Evolutionary conservation across 352 stramenopile species (phyloP).

Genomic region (Globisporangium heterothallicum): DNA sequence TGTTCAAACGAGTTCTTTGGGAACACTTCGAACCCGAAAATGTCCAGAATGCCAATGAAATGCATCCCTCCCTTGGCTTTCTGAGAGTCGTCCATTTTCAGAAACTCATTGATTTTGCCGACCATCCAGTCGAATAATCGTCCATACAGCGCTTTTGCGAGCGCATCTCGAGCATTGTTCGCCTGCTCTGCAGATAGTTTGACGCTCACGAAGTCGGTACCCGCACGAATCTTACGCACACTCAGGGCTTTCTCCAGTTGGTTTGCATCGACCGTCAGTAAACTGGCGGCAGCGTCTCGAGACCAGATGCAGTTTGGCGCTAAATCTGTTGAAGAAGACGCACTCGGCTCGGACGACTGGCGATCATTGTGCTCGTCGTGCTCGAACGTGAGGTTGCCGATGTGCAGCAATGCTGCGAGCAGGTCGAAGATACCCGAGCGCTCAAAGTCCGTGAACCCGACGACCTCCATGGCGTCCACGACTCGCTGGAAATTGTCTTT

Average conservation of each 20-base stretch:
- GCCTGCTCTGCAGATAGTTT: slow-evolving; percentile 78
- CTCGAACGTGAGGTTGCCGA: slow-evolving; percentile 86
- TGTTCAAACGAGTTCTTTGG: slow-evolving; percentile 88
- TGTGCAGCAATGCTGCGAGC: slow-evolving; percentile 81
- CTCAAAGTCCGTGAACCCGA: slow-evolving; percentile 77
- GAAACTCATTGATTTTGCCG: slow-evolving; percentile 76
- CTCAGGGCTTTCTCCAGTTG: slow-evolving; percentile 73
- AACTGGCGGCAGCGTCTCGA: slow-evolving; percentile 51
- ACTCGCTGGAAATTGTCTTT: slow-evolving; percentile 74
- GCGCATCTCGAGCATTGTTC: slow-evolving; percentile 75
- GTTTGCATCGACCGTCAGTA: slow-evolving; percentile 67
- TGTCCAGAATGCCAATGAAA: slow-evolving; percentile 90
- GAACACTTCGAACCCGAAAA: slow-evolving; percentile 93
- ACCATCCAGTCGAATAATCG: slow-evolving; percentile 90
- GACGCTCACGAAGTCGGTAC: slow-evolving; percentile 81
- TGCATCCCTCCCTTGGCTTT: slow-evolving; percentile 49
- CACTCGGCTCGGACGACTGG: slow-evolving; percentile 27
- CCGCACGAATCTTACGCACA: slow-evolving; percentile 74
- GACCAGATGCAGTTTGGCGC: slow-evolving; percentile 63
- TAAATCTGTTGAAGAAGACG: slow-evolving; percentile 35
- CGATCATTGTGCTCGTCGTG: slow-evolving; percentile 64
- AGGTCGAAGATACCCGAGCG: slow-evolving; percentile 78
- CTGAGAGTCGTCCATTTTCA: slow-evolving; percentile 75
- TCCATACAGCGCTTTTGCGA: slow-evolving; percentile 86
- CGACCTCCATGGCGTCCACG: slow-evolving; percentile 73